A percentile compares a stretch with the other conserved stretches of the same genome.
Conservation (phyloP, 73 alveolate genomes). For the Paramecium octaurelia region DNA sequence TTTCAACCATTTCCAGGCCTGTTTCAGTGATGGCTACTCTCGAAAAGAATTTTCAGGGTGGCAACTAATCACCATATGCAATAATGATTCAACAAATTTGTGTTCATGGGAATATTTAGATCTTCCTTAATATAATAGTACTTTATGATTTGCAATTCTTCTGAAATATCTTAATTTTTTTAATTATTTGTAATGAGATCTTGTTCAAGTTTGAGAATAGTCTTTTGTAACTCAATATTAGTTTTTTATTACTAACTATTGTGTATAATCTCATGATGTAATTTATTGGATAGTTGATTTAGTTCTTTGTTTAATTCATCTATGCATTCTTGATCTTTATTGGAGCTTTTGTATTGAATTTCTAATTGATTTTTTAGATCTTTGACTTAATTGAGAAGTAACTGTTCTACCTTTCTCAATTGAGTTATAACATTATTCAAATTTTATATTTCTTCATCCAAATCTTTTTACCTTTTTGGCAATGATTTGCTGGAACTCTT, state of each 20-base stretch:
- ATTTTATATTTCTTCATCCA: background rate
- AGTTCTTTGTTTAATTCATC: slow-evolving; percentile 15
- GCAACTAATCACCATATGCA: slow-evolving; percentile 51
- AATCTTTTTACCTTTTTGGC: background rate
- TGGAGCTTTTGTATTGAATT: background rate
- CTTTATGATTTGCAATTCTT: slow-evolving; percentile 9
- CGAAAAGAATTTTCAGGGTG: slow-evolving; percentile 34
- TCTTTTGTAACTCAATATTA: background rate
- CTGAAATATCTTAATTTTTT: background rate
- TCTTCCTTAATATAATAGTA: slow-evolving; percentile 11
- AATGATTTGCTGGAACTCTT: background rate
- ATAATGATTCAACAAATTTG: slow-evolving; percentile 39
- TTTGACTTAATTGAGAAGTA: background rate
- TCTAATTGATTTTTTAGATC: slow-evolving; percentile 20
- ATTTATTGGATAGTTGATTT: background rate
- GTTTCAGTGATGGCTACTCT: slow-evolving; percentile 10
- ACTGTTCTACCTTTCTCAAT: slow-evolving; percentile 28
- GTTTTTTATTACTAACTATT: slow-evolving; percentile 17
- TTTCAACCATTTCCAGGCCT: slow-evolving; percentile 52
- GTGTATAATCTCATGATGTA: background rate
- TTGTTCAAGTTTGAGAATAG: background rate
- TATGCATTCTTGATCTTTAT: background rate
- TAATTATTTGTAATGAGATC: background rate
- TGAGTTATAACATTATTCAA: background rate
- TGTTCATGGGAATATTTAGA: slow-evolving; percentile 32